Evolutionary conservation across 2,329 filamentous ascomycete genomes (phyloP).

Genomic region (Purpureocillium lavendulum): DNA sequence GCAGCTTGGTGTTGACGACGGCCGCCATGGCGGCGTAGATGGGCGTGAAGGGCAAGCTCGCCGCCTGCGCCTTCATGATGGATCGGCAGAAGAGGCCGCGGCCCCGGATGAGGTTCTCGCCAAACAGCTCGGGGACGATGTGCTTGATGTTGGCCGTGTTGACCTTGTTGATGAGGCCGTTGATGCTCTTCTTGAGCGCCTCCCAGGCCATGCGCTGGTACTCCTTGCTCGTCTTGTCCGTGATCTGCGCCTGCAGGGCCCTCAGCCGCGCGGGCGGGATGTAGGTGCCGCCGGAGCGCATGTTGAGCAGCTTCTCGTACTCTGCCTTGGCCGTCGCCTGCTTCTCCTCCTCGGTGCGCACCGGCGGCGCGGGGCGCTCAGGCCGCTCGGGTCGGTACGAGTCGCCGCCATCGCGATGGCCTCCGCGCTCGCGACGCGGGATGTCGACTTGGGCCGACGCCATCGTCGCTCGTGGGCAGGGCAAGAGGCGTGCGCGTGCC

Average conservation of each 20-base stretch:
- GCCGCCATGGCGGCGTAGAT: conserved; percentile 95
- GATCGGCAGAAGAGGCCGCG: conserved; percentile 89
- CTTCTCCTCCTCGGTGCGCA: conserved; percentile 69
- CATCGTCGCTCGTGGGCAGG: conserved; percentile 20
- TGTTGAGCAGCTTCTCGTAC: conserved; percentile 84
- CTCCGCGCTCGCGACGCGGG: conserved; percentile 27
- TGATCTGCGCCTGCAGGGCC: conserved; percentile 92
- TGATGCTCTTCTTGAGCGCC: conserved; percentile 96
- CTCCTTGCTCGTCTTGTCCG: conserved; percentile 91
- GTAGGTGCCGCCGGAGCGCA: conserved; percentile 93
- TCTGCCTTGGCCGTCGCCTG: conserved; percentile 84
- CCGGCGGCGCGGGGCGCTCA: conserved; percentile 25
- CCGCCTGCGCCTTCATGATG: conserved; percentile 97
- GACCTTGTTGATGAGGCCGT: conserved; percentile 98
- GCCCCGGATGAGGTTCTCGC: conserved; percentile 86
- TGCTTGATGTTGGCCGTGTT: conserved; percentile 97
- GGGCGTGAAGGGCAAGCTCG: conserved; percentile 89
- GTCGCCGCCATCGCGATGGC: conserved; percentile 36
- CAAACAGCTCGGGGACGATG: conserved; percentile 92
- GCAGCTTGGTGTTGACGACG: conserved; percentile 95
- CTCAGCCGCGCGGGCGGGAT: conserved; percentile 87
- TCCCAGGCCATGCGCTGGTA: conserved; percentile 99
- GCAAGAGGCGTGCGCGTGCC: neutral
- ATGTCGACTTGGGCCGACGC: conserved; percentile 36
- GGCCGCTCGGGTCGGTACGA: conserved; percentile 36